Evolutionary conservation across 208 protist genomes (phyloP), one percentile per base, ranked within the genome.

Genomic region (Sergeia podlipaevii): DNA sequence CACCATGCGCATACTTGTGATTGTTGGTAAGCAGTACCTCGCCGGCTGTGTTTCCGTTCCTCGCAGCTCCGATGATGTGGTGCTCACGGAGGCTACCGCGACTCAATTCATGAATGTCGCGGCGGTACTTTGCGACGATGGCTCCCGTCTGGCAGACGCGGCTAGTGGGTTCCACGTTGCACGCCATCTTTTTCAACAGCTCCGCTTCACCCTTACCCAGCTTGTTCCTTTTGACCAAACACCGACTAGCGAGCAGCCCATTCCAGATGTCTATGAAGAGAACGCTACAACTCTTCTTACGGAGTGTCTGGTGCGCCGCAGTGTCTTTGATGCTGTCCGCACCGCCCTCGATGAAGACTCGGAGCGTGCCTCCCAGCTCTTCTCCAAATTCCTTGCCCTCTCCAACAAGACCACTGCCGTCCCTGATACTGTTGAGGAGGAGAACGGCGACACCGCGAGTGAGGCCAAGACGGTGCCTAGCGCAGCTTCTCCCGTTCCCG

Each of bases 31-130:
- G 49, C 41, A 74, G 41, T 87, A 81, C 66, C 55, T 80, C 27
- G 85, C 76, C 0, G 85, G 72, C 20, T 74, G 70, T 37, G 52
- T 93, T 37, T 88, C 79, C 28, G 51, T 87, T 23, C 85, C 85
- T 10, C 67, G 62, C 24, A 51, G 57, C 34, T 56, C 48, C 8
- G 72, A 93, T 21, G 85, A 93, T 55, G 51, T 88, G 8, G 57
- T 93, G 36, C 65, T 93, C 0, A 82, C 81, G 2, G 66, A 79
- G 45, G 70, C 70, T 45, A 78, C 74, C 8, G 66, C 72, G 6
- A 65, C 49, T 20, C 43, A 66, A 18, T 93, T 93, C 55, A 50
- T 89, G 45, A 65, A 86, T 43, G 65, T 93, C 5, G 26, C 51
- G 15, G 54, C 57, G 32, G 78, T 85, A 4, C 52, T 80, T 33